Percentiles rank a stretch among this genome's conserved stretches.
phyloP scores from a whole-genome alignment of 768 basidiomycete genomes.

The Rhizopogon roseolus region DNA sequence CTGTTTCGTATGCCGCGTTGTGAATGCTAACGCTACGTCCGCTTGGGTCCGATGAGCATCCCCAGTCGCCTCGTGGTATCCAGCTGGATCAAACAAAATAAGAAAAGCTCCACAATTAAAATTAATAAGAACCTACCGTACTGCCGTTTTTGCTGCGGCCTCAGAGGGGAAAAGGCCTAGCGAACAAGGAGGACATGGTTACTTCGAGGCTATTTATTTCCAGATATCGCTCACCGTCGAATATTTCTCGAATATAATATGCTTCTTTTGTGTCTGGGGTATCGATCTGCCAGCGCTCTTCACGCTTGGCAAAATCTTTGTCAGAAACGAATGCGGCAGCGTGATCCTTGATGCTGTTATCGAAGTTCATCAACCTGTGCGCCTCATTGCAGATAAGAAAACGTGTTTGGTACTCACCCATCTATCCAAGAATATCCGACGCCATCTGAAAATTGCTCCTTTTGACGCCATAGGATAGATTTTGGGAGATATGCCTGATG shows the following conservation, averaged over 20 bases:
- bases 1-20: slow-evolving; percentile 72
- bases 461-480: slow-evolving; percentile 97
- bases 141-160: slow-evolving; percentile 86
- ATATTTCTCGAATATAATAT: slow-evolving; percentile 87
- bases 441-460: slow-evolving; percentile 99
- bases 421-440: slow-evolving; percentile 99
- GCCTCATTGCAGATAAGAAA: not conserved
- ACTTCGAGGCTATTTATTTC: slow-evolving; percentile 3
- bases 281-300: slow-evolving; percentile 70
- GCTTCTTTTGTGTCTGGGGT: slow-evolving; percentile 97
- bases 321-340: slow-evolving; percentile 74
- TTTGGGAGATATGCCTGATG: slow-evolving; percentile 84
- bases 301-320: slow-evolving; percentile 68
- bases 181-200: not conserved
- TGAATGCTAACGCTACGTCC: slow-evolving; percentile 96
- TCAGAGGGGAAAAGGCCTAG: slow-evolving; percentile 78
- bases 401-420: slow-evolving; percentile 45
- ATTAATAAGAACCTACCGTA: slow-evolving; percentile 52
- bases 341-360: slow-evolving; percentile 80
- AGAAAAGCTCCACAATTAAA: slow-evolving; percentile 8
- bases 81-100: slow-evolving; percentile 44
- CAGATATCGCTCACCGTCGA: slow-evolving; percentile 53
- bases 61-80: slow-evolving; percentile 97
- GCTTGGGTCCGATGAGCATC: slow-evolving; percentile 90
- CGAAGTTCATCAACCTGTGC: not conserved